Conservation (phyloP, 208 protist genomes). For the Acanthamoeba sp. region DNA sequence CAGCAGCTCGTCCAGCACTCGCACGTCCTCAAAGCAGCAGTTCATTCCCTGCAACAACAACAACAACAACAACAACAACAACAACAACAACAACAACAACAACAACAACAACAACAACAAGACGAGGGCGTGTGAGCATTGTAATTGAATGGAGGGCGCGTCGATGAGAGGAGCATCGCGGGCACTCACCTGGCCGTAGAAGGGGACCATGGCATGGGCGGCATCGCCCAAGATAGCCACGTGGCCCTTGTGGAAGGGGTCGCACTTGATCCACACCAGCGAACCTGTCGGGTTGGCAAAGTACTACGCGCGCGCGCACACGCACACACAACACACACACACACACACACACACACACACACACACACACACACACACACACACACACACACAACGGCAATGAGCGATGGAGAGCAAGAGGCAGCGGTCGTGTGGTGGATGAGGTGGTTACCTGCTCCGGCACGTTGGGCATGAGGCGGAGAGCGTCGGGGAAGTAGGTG, state of each 20-base stretch:
- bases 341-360: too few species aligned
- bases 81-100: too few species aligned
- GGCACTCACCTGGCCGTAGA: slow-evolving; percentile 76
- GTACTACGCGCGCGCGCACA: slow-evolving; percentile 49
- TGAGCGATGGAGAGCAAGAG: background rate
- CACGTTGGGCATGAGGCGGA: slow-evolving; percentile 76
- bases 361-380: too few species aligned
- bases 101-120: too few species aligned
- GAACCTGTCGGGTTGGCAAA: slow-evolving; percentile 76
- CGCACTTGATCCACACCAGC: slow-evolving; percentile 80
- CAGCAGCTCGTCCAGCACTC: slow-evolving; percentile 73
- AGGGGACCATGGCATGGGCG: slow-evolving; percentile 85
- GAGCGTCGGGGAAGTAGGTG: slow-evolving; percentile 75
- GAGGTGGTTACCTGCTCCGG: background rate
- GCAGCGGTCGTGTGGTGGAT: too few species aligned
- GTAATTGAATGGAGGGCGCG: too few species aligned
- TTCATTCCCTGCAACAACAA: slow-evolving; percentile 83
- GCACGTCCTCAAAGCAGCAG: slow-evolving; percentile 81
- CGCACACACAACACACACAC: background rate
- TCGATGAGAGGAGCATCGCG: background rate
- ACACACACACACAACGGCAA: too few species aligned
- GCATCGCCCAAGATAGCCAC: slow-evolving; percentile 76
- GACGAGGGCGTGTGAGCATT: too few species aligned
- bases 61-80: background rate
- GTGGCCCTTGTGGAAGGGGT: slow-evolving; percentile 63